Evolutionary conservation across 2,329 filamentous ascomycete species (phyloP), one percentile per base, ranked within the genome.

Genomic region (Westerdykella aurantiaca): DNA sequence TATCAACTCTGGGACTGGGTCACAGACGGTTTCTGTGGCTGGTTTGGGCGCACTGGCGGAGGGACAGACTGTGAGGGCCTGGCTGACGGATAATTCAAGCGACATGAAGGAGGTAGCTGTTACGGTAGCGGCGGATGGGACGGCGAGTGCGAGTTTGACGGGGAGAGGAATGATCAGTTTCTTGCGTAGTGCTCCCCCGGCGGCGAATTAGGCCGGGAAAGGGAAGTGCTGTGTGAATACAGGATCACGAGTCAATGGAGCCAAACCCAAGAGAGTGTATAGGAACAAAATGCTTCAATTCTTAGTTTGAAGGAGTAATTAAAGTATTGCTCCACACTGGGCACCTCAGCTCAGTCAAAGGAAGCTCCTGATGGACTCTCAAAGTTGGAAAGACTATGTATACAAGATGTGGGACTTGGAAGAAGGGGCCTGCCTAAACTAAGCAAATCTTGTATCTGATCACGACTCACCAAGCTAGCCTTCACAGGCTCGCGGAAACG

Each of bases 91-190:
- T 48, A 58, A 57, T 40, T 45, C 51, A 16, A 44, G 56, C 43
- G 55, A 57, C 45, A 54, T 54, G 50, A 49, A 33, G 11, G 47
- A 41, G 31, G 45, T 46, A 11, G 40, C 31, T 11, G 55, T 57
- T 2, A 50, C 49, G 14, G 40, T 60, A 29, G 53, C 40, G 0
- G 52, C 43, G 29, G 59, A 61, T 41, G 55, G 57, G 14, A 49
- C 44, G 6, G 55, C 51, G 23, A 58, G 47, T 33, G 56, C 56
- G 29, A 57, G 49, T 43, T 52, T 60, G 37, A 47, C 56, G 2
- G 50, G 46, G 11, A 49, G 58, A 13, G 58, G 52, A 3, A 59
- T 61, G 56, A 57, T 60, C 29, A 59, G 51, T 17, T 61, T 63
- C 39, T 42, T 63, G 40, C 42, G 58, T 22, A 45, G 38, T 23